Evolutionary conservation across 441 rosid genomes (phyloP), one percentile per base, ranked within the genome.

Genomic region (Gossypium davidsonii): DNA sequence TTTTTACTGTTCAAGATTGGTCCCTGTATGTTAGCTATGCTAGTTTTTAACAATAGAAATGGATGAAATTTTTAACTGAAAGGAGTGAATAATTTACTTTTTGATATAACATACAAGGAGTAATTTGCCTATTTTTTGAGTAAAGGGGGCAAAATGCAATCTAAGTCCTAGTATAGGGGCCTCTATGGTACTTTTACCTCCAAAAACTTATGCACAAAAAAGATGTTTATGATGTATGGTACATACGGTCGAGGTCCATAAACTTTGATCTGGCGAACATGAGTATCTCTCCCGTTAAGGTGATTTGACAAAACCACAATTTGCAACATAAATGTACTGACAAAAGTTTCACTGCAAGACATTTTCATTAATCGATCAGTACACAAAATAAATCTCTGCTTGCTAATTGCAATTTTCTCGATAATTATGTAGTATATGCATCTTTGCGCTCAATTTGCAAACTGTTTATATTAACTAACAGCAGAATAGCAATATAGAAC

Each of bases 251-350:
- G 86, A 74, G 99, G 99, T 39, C 94, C 97, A 31, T 92, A 92
- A 76, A 95, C 88, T 89, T 90, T 92, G 89, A 95, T 90, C 85
- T 95, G 99, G 63, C 92, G 90, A 52, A 92, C 80, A 79, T 91
- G 98, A 72, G 97, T 91, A 81, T 95, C 97, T 80, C 93, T 86
- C 75, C 99, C 97, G 3, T 88, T 93, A 8, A 91, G 90, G 74
- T 91, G 97, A 82, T 92, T 95, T 8, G 94, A 91, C 71, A 89
- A 76, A 68, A 90, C 81, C 6, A 87, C 91, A 72, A 93, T 87
- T 85, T 91, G 98, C 71, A 93, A 70, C 97, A 93, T 93, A 70
- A 89, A 93, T 49, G 97, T 85, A 68, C 87, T 89, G 73, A 93
- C 90, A 67, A 91, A 91, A 49, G 95, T 86, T 79, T 89, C 97